A percentile compares a stretch with the other conserved stretches of the same genome.
Conservation (phyloP, 768 basidiomycete genomes). For the Boletus fagicola region DNA sequence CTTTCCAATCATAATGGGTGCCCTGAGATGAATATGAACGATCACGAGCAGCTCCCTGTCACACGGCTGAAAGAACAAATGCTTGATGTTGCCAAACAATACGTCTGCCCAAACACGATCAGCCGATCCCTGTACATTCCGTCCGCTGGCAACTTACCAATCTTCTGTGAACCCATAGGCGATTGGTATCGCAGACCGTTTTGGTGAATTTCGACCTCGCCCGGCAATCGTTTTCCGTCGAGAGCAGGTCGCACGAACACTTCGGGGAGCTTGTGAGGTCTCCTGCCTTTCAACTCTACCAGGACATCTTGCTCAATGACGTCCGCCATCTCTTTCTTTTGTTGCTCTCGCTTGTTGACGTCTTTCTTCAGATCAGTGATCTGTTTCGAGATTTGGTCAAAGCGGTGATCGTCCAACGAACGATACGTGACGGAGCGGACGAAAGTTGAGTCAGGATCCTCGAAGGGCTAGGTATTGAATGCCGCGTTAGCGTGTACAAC, state of each 20-base stretch:
- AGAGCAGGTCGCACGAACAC: slow-evolving; percentile 91
- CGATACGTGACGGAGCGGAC: slow-evolving; percentile 95
- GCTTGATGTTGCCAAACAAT: slow-evolving; percentile 95
- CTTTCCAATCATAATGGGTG: slow-evolving; percentile 98
- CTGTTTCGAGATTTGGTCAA: slow-evolving; percentile 84
- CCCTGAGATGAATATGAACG: slow-evolving; percentile 88
- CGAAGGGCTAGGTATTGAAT: slow-evolving; percentile 66
- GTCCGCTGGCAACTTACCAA: slow-evolving; percentile 54
- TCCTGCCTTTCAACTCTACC: slow-evolving; percentile 82
- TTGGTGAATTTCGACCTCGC: slow-evolving; percentile 98
- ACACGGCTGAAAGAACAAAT: slow-evolving; percentile 98
- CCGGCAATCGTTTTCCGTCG: slow-evolving; percentile 92
- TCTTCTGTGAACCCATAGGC: slow-evolving; percentile 82
- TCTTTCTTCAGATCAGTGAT: slow-evolving; percentile 96
- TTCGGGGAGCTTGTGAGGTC: slow-evolving; percentile 84
- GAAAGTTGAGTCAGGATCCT: slow-evolving; percentile 94
- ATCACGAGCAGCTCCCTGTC: slow-evolving; percentile 94
- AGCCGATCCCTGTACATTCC: neutral
- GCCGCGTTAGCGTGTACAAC: slow-evolving; percentile 3
- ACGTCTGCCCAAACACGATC: slow-evolving; percentile 56
- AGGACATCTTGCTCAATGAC: slow-evolving; percentile 93
- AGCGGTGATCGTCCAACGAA: slow-evolving; percentile 83
- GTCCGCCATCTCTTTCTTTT: slow-evolving; percentile 98
- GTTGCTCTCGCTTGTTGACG: slow-evolving; percentile 94
- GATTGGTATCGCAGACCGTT: slow-evolving; percentile 95